Percentiles rank a stretch among this genome's conserved stretches.
Evolutionary conservation across 192 early-diverging fungal species (phyloP).

Genomic region (Rhizoclosmatium sp.): DNA sequence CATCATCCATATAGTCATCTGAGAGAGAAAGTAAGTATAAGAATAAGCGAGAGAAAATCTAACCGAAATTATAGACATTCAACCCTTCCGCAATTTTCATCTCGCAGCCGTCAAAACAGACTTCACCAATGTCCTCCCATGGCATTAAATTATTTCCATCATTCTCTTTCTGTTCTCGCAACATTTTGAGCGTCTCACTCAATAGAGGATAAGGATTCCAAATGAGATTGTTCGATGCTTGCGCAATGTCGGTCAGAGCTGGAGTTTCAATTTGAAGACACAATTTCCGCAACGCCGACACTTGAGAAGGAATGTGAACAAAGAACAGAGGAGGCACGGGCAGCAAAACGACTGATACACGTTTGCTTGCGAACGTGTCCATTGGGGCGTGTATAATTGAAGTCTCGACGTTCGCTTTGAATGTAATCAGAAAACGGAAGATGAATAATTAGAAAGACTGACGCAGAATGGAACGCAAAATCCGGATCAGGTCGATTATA

Average conservation of each 20-base stretch:
- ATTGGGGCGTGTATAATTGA: background rate
- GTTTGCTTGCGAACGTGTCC: slow-evolving; percentile 2
- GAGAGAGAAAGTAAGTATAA: background rate
- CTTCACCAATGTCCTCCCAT: background rate
- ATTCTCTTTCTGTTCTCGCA: background rate
- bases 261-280: background rate
- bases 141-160: background rate
- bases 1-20: background rate
- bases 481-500: background rate
- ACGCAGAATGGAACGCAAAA: background rate
- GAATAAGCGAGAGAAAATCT: background rate
- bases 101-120: background rate
- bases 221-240: background rate
- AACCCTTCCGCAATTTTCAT: background rate
- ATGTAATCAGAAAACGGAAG: background rate
- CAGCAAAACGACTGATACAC: background rate
- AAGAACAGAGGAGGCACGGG: slow-evolving; percentile 1
- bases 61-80: background rate
- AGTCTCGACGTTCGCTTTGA: slow-evolving; percentile 1
- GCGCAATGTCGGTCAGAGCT: background rate
- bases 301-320: background rate
- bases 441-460: background rate
- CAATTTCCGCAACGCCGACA: background rate
- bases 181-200: background rate
- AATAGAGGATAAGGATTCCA: slow-evolving; percentile 9